A percentile compares a stretch with the other conserved stretches of the same genome.
phyloP scores from a whole-genome alignment of 345 rosid species.

The Melaleuca quinquenervia region DNA sequence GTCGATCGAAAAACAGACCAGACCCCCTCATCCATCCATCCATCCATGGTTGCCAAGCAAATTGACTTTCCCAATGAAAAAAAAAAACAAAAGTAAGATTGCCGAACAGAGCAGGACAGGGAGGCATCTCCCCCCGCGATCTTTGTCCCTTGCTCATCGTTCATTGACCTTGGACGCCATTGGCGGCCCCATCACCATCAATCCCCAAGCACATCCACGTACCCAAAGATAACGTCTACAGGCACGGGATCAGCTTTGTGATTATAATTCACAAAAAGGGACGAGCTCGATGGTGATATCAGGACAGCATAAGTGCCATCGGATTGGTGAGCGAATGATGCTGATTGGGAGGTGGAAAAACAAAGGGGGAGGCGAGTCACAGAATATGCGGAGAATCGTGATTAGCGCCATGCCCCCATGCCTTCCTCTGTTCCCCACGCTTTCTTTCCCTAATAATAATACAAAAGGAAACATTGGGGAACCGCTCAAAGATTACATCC shows the following conservation, averaged over 20 bases:
- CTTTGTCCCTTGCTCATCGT: background rate
- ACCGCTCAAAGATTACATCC: background rate
- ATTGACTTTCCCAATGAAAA: background rate
- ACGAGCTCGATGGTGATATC: too few species aligned
- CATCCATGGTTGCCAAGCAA: background rate
- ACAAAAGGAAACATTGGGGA: background rate
- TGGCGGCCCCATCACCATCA: background rate
- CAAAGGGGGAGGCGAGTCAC: background rate
- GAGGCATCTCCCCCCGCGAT: background rate
- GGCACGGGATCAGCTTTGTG: too few species aligned
- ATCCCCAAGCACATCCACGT: too few species aligned
- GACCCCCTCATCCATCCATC: background rate
- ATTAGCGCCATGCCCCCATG: background rate
- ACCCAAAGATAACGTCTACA: too few species aligned
- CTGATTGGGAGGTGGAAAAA: background rate
- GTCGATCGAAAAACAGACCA: background rate
- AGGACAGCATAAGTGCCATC: background rate
- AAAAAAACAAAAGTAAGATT: background rate
- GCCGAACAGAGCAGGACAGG: background rate
- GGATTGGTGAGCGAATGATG: background rate
- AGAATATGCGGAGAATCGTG: conserved; percentile 25
- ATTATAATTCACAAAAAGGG: too few species aligned
- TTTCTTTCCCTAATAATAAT: background rate
- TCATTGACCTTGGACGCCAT: background rate
- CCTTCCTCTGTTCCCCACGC: background rate